Evolutionary conservation across 2,329 filamentous ascomycete species (phyloP), one percentile per base, ranked within the genome.

Genomic region (Drechslerella stenobrocha): DNA sequence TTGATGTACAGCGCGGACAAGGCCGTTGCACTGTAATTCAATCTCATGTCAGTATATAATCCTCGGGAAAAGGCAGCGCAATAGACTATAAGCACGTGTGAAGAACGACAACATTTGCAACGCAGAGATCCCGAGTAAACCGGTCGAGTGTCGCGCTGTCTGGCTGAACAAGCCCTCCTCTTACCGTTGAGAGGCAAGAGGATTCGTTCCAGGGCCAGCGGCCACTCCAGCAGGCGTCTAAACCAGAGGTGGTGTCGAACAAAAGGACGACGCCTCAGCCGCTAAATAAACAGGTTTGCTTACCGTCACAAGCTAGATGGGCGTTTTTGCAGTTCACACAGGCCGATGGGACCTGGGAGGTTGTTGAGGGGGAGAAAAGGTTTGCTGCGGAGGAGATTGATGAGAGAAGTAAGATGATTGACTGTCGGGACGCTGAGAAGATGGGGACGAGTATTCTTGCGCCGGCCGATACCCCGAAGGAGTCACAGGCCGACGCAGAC

Each of bases 271-370:
- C 40, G 15, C 34, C 58, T 63, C 55, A 53, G 24, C 30, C n/a
- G 2, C n/a, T 22, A 40, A 37, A 61, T 37, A 66, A 47, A 47
- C 20, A 28, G 50, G 3, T 28, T 48, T 61, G 72, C 73, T 55
- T 72, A 74, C 73, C 77, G 74, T 82, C 81, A 72, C 81, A 83
- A 70, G 80, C 81, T 70, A 93, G 81, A 81, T 93, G 89, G 34
- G 89, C 89, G 76, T 84, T 85, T 75, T 92, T 92, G 78, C 89
- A 93, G 66, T 90, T 89, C 71, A 92, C 86, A 75, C 89, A 93
- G 23, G 89, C 89, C 32, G 88, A 91, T 51, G 88, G 87, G 53
- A 92, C 89, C 84, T 80, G 70, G 72, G 76, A 76, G 70, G 75
- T 76, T 22, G 80, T 84, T 72, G 80, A 79, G 67, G 76, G 81